Conservation (phyloP, 2,329 filamentous ascomycete genomes). For the Colletotrichum plurivorum region DNA sequence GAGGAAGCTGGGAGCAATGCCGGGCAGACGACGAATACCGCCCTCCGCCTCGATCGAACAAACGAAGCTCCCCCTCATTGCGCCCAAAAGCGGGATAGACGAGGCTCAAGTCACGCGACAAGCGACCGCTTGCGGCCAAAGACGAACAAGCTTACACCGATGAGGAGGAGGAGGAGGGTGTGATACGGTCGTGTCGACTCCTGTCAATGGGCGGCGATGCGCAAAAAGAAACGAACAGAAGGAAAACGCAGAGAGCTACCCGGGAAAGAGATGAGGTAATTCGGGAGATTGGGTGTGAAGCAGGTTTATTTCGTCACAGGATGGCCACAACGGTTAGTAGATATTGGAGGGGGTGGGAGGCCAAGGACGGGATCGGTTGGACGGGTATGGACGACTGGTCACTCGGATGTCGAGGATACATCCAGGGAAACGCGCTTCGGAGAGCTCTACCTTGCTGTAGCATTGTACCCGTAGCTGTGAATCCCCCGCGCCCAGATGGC, state of each 20-base stretch:
- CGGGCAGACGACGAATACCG: background rate
- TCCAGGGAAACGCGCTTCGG: background rate
- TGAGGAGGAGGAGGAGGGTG: background rate
- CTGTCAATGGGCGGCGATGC: background rate
- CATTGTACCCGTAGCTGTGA: background rate
- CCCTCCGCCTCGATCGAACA: too few species aligned
- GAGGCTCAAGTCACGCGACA: conserved; percentile 14
- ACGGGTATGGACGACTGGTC: background rate
- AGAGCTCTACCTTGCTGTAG: background rate
- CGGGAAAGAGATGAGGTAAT: conserved; percentile 14
- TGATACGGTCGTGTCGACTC: background rate
- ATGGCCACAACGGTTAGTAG: background rate
- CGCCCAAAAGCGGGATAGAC: background rate
- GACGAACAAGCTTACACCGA: conserved; percentile 16
- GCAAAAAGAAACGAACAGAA: background rate
- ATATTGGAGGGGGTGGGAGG: background rate
- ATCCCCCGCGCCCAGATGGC: background rate
- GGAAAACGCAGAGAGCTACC: conserved; percentile 9
- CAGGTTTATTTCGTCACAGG: conserved; percentile 24
- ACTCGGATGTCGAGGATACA: conserved; percentile 11
- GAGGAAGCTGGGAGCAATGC: background rate
- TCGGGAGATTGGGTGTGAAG: background rate
- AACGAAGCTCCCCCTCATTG: background rate
- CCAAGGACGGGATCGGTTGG: conserved; percentile 13
- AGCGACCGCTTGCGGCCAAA: conserved; percentile 6